Evolutionary conservation across 768 basidiomycete species (phyloP).

Genomic region (Termitomyces sp.): DNA sequence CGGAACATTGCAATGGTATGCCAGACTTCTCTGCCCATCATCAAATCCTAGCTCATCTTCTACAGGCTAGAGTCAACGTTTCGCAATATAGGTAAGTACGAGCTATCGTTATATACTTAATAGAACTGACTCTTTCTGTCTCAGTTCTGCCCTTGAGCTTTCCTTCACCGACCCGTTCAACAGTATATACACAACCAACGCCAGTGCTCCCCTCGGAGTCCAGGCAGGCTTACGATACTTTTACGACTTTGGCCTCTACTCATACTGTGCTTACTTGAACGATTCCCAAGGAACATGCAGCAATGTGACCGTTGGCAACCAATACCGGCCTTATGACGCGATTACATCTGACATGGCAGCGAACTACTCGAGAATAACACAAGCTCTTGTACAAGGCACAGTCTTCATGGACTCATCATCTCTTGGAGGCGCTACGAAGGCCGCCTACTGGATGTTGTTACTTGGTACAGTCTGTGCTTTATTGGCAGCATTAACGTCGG

Average conservation of each 20-base stretch:
- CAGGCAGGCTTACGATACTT: conserved; percentile 57
- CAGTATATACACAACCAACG: conserved; percentile 62
- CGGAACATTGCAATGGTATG: conserved; percentile 69
- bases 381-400: conserved; percentile 42
- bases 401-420: conserved; percentile 58
- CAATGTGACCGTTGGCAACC: conserved; percentile 49
- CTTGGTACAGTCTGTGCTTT: conserved; percentile 65
- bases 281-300: conserved; percentile 56
- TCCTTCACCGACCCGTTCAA: conserved; percentile 53
- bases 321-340: conserved; percentile 59
- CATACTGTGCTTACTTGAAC: conserved; percentile 69
- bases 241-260: conserved; percentile 80
- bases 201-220: conserved; percentile 52
- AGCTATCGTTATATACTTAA: neutral
- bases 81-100: conserved; percentile 61
- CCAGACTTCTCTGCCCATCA: conserved; percentile 2
- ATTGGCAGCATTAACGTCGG: conserved; percentile 63
- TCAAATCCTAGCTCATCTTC: neutral
- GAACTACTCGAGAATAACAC: conserved; percentile 56
- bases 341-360: conserved; percentile 62
- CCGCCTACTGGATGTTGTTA: conserved; percentile 71
- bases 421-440: conserved; percentile 56
- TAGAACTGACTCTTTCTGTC: neutral
- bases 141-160: conserved; percentile 45
- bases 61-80: conserved; percentile 62